Conservation (phyloP, 495 filamentous ascomycete species). For the Talaromyces trachyspermus region DNA sequence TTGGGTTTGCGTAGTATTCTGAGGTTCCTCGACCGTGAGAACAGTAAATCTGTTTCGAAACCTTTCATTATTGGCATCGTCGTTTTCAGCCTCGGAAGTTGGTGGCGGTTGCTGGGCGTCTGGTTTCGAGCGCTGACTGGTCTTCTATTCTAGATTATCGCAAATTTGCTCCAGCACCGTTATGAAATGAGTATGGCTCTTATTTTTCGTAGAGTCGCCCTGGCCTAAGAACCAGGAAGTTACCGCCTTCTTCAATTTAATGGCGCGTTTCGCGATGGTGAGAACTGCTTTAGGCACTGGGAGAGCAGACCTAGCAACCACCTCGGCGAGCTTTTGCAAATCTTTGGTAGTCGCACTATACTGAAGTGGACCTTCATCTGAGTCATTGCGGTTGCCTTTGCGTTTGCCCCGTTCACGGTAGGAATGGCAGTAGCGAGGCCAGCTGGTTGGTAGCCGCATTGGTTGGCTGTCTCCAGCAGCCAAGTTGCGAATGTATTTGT, state of each 20-base stretch:
- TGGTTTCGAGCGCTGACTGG: conserved; percentile 11
- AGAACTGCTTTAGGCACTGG: conserved; percentile 19
- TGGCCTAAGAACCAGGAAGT: conserved; percentile 24
- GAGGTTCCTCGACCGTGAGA: conserved; percentile 27
- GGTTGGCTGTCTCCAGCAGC: conserved; percentile 40
- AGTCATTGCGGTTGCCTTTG: conserved; percentile 15
- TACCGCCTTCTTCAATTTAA: conserved; percentile 23
- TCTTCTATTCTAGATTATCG: conserved; percentile 22
- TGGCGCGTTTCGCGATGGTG: conserved; percentile 20
- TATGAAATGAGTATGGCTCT: conserved; percentile 23
- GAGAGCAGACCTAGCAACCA: conserved; percentile 20
- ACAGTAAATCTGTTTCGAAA: conserved; percentile 23
- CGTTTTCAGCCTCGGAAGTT: conserved; percentile 8
- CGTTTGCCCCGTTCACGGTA: conserved; percentile 14
- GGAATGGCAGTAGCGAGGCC: conserved; percentile 13
- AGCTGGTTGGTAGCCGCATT: conserved; percentile 22
- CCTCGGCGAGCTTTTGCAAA: conserved; percentile 21
- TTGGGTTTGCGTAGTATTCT: conserved; percentile 13
- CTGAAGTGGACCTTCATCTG: conserved; percentile 12
- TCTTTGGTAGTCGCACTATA: conserved; percentile 20
- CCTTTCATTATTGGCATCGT: conserved; percentile 11
- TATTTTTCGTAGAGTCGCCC: conserved; percentile 15
- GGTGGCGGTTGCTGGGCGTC: conserved; percentile 13
- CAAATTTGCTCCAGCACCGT: conserved; percentile 20
- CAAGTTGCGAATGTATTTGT: conserved; percentile 40